These are phyloP conservation scores for Sclerotinia trifoliorum DNA, from an alignment of 2,329 filamentous ascomycete genomes.

Conservation along the genomic window DNA sequence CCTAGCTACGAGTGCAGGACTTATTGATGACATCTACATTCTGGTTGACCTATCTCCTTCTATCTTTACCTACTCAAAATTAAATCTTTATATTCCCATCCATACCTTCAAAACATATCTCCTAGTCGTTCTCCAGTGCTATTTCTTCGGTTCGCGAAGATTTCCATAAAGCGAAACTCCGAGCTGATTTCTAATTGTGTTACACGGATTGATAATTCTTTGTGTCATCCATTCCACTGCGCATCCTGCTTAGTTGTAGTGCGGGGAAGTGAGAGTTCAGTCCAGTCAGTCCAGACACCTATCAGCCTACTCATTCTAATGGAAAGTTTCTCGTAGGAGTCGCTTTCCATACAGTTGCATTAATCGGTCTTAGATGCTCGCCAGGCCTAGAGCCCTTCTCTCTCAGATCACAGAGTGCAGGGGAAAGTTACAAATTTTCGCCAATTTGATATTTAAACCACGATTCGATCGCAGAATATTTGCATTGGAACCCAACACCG, in stretches of 20 bases:
- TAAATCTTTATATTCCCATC: neutral
- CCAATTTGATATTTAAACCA: neutral
- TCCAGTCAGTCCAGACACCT: neutral
- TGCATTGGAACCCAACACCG: neutral
- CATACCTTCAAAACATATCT: neutral
- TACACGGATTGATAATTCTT: neutral
- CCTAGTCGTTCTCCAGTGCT: no score
- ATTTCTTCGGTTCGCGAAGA: neutral
- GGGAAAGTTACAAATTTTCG: neutral
- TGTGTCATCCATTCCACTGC: neutral
- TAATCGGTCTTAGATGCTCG: neutral
- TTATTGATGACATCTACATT: no score
- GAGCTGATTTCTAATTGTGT: constrained; percentile 3
- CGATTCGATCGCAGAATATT: neutral
- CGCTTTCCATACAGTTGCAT: neutral
- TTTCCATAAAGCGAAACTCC: neutral
- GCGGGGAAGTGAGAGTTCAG: neutral
- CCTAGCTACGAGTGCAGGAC: no score
- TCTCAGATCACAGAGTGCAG: neutral
- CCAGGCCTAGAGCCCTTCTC: neutral
- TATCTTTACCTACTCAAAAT: no score
- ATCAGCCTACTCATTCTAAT: neutral
- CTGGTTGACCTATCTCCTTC: no score
- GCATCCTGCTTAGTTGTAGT: neutral
- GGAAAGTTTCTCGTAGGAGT: neutral